phyloP scores from a whole-genome alignment of 352 stramenopile species.

The Globisporangium uncinulatum region DNA sequence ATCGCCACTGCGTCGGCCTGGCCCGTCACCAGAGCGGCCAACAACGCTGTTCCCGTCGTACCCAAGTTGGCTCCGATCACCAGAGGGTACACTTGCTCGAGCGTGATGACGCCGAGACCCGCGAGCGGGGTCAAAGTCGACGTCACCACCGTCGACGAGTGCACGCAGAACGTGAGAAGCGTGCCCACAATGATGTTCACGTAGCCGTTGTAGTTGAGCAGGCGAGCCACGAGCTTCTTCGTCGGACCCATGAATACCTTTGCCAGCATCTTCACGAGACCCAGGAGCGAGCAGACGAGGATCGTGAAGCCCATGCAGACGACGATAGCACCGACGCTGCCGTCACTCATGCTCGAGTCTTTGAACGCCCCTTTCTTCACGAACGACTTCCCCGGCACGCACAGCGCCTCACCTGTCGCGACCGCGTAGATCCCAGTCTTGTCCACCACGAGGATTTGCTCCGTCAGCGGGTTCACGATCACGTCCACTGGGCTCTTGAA shows the following conservation, averaged over 20 bases:
- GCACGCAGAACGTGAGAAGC: constrained; percentile 83
- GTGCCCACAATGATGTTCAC: constrained; percentile 84
- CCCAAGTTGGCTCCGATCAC: constrained; percentile 91
- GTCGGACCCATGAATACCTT: constrained; percentile 78
- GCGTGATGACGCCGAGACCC: constrained; percentile 77
- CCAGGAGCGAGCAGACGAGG: constrained; percentile 40
- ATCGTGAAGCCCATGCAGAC: constrained; percentile 38
- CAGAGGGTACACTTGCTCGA: constrained; percentile 88
- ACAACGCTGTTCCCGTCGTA: constrained; percentile 85
- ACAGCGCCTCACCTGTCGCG: constrained; percentile 23
- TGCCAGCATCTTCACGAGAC: constrained; percentile 46
- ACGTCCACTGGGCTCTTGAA: constrained; percentile 40
- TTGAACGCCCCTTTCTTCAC: constrained; percentile 34
- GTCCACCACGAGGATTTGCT: constrained; percentile 31
- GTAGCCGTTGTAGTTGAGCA: constrained; percentile 89
- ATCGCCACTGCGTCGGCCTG: constrained; percentile 79
- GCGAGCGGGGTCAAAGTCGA: constrained; percentile 86
- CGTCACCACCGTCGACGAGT: constrained; percentile 89
- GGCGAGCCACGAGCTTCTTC: constrained; percentile 77
- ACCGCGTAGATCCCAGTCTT: constrained; percentile 34
- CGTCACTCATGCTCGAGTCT: constrained; percentile 25
- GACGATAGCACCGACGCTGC: constrained; percentile 38
- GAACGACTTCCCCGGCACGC: constrained; percentile 23
- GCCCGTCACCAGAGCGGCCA: constrained; percentile 81
- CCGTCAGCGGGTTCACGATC: constrained; percentile 32